Conservation (phyloP, 192 early-diverging fungal species). For the Funneliformis geosporum region DNA sequence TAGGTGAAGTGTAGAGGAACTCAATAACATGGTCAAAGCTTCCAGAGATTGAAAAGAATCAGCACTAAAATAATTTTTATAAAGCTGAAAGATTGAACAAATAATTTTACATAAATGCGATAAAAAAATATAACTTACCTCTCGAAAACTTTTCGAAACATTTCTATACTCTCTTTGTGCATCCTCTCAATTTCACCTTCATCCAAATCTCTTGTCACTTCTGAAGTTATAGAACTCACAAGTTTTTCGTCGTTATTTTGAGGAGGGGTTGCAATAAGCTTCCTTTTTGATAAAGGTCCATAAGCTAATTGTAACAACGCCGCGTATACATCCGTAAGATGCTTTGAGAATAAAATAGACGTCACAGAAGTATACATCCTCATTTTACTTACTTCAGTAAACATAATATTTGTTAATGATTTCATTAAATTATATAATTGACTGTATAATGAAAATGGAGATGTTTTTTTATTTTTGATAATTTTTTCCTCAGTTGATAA, state of each 20-base stretch:
- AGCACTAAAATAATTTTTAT: conserved; percentile 44
- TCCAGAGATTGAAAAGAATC: conserved; percentile 62
- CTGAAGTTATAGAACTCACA: conserved; percentile 24
- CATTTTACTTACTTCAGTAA: conserved; percentile 30
- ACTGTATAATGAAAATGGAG: conserved; percentile 15
- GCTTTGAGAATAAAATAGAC: conserved; percentile 53
- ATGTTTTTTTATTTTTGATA: conserved; percentile 6
- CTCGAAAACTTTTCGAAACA: conserved; percentile 47
- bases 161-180: conserved; percentile 24
- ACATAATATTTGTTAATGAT: conserved; percentile 35
- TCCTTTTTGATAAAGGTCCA: conserved; percentile 50
- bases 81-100: conserved; percentile 31
- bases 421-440: conserved; percentile 35
- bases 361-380: conserved; percentile 58
- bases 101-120: neutral
- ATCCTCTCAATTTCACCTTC: neutral
- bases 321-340: conserved; percentile 68
- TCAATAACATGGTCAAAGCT: conserved; percentile 64
- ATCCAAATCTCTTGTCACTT: conserved; percentile 14
- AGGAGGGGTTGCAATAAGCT: neutral
- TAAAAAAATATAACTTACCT: conserved; percentile 24
- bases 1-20: conserved; percentile 51
- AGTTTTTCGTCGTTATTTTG: neutral
- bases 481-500: neutral
- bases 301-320: conserved; percentile 69